A percentile compares a stretch with the other conserved stretches of the same genome.
Conservation (phyloP, 208 protist species). For the Acanthamoeba culbertsoni region DNA sequence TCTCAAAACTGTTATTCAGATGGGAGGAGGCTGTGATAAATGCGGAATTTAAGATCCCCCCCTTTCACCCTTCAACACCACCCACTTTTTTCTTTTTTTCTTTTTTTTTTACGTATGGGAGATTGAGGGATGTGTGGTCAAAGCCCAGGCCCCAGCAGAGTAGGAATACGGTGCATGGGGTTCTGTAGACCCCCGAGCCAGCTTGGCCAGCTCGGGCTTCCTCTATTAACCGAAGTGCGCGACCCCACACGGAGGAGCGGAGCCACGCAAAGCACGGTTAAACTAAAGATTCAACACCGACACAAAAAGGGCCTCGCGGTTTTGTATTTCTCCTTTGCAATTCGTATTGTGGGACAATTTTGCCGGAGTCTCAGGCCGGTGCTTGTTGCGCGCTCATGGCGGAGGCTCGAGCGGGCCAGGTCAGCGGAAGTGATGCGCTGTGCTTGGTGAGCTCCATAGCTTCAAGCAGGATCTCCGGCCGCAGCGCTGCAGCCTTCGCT, state of each 20-base stretch:
- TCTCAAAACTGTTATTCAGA: too few species aligned
- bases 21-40: too few species aligned
- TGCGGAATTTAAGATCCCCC: too few species aligned
- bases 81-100: too few species aligned
- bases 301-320: too few species aligned
- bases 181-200: constrained; percentile 18
- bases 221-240: constrained; percentile 29
- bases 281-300: constrained; percentile 19
- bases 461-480: background rate
- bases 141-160: constrained; percentile 41
- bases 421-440: background rate
- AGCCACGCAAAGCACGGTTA: constrained; percentile 14
- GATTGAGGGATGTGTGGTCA: background rate
- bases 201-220: background rate
- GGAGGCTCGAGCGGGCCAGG: background rate
- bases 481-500: background rate
- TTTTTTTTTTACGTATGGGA: background rate
- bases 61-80: too few species aligned
- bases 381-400: background rate
- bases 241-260: background rate
- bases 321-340: background rate
- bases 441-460: background rate
- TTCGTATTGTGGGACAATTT: background rate
- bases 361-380: background rate
- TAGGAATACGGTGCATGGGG: background rate